phyloP scores from a whole-genome alignment of 768 basidiomycete species.

The Panaeolus papilionaceus region DNA sequence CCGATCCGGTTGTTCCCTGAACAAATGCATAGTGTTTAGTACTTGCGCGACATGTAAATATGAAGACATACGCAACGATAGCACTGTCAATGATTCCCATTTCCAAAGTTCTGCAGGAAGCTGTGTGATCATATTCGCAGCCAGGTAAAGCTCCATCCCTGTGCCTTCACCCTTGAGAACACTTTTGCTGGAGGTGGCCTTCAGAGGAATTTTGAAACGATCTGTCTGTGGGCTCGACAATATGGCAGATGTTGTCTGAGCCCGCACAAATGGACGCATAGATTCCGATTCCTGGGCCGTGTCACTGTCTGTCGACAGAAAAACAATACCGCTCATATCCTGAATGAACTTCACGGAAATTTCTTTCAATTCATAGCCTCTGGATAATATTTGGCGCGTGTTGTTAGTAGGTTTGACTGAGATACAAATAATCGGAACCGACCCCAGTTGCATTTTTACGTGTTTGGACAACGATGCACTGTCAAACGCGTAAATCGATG shows the following conservation, averaged over 20 bases:
- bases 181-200: slow-evolving; percentile 36
- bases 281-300: slow-evolving; percentile 23
- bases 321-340: slow-evolving; percentile 53
- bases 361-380: slow-evolving; percentile 63
- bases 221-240: slow-evolving; percentile 23
- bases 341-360: slow-evolving; percentile 40
- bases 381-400: slow-evolving; percentile 54
- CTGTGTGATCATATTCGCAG: slow-evolving; percentile 54
- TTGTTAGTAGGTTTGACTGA: slow-evolving; percentile 30
- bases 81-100: slow-evolving; percentile 61
- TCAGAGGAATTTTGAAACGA: slow-evolving; percentile 33
- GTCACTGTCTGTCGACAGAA: slow-evolving; percentile 44
- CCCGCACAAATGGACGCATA: slow-evolving; percentile 28
- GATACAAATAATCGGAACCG: slow-evolving; percentile 9
- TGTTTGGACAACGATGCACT: slow-evolving; percentile 1
- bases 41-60: background rate
- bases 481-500: slow-evolving; percentile 33
- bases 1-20: slow-evolving; percentile 65
- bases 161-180: slow-evolving; percentile 45
- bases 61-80: slow-evolving; percentile 63
- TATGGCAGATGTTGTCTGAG: slow-evolving; percentile 33
- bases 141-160: slow-evolving; percentile 63
- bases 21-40: background rate
- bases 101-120: slow-evolving; percentile 66
- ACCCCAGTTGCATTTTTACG: slow-evolving; percentile 10